These are phyloP conservation scores for Ascocoryne sarcoides DNA, from an alignment of 2,329 filamentous ascomycete genomes.

Conservation along the genomic window DNA sequence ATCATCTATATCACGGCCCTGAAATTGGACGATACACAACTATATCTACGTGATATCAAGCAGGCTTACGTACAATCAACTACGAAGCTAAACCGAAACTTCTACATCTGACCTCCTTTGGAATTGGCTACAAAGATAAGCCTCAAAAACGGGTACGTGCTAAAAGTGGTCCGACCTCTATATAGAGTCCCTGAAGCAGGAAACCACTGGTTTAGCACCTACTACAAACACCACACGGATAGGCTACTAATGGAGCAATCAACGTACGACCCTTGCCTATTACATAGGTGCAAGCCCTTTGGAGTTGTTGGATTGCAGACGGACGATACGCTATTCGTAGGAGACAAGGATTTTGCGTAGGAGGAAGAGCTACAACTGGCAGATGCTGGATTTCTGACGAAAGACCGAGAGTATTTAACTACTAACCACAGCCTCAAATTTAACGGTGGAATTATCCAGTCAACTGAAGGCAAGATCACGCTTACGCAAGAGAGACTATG, in stretches of 20 bases:
- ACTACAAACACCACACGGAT: constrained; percentile 1
- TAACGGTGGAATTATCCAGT: constrained; percentile 3
- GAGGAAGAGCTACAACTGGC: not conserved
- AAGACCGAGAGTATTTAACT: constrained; percentile 1
- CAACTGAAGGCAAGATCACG: not conserved
- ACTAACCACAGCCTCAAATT: constrained; percentile 1
- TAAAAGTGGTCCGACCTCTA: constrained; percentile 1
- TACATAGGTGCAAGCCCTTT: constrained; percentile 1
- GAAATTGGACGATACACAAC: not conserved
- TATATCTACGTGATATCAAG: constrained; percentile 3
- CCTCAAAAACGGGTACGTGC: not conserved
- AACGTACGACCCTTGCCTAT: constrained; percentile 2
- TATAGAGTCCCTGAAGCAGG: constrained; percentile 4
- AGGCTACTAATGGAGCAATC: constrained; percentile 1
- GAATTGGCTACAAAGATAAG: not conserved
- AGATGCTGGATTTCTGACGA: constrained; percentile 2
- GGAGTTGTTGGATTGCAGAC: constrained; percentile 6
- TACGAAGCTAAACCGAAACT: not conserved
- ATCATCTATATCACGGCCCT: constrained; percentile 2
- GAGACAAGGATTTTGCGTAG: constrained; percentile 1
- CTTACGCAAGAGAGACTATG: constrained; percentile 2
- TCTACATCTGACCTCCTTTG: not conserved
- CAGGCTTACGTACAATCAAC: constrained; percentile 3
- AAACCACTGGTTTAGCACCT: constrained; percentile 4
- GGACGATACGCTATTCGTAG: constrained; percentile 4